phyloP scores from a whole-genome alignment of 2,329 filamentous ascomycete genomes.

The Penicillium sp. region DNA sequence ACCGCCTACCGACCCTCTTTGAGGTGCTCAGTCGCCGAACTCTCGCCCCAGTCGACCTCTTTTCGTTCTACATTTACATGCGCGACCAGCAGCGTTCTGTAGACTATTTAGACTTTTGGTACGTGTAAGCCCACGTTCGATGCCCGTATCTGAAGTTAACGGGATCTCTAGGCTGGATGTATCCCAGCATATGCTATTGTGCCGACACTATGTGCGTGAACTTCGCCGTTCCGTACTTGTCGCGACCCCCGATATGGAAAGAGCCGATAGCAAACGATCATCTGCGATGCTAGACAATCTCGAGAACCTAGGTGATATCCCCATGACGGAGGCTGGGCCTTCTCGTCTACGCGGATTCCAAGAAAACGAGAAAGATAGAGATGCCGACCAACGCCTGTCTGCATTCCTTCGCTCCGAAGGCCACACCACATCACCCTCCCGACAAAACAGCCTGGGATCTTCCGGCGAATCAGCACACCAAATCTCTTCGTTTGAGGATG shows the following conservation, averaged over 20 bases:
- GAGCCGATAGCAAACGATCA: slow-evolving; percentile 76
- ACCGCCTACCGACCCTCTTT: slow-evolving; percentile 88
- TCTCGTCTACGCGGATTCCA: slow-evolving; percentile 54
- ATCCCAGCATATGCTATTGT: slow-evolving; percentile 97
- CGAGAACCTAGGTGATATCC: slow-evolving; percentile 65
- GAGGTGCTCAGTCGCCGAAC: slow-evolving; percentile 93
- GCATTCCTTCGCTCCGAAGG: slow-evolving; percentile 73
- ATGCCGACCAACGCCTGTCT: slow-evolving; percentile 86
- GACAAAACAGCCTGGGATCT: slow-evolving; percentile 55
- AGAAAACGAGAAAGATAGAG: slow-evolving; percentile 67
- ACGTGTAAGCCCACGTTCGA: slow-evolving; percentile 35
- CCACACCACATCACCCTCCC: slow-evolving; percentile 51
- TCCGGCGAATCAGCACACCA: slow-evolving; percentile 35
- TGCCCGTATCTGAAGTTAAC: not conserved
- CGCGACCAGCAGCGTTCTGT: slow-evolving; percentile 96
- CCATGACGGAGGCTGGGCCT: slow-evolving; percentile 51
- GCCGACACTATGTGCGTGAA: slow-evolving; percentile 92
- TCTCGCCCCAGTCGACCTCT: slow-evolving; percentile 92
- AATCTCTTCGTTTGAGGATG: slow-evolving; percentile 47
- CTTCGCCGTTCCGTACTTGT: slow-evolving; percentile 89
- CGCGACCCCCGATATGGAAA: slow-evolving; percentile 87
- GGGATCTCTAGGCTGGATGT: slow-evolving; percentile 80
- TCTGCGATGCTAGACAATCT: slow-evolving; percentile 74
- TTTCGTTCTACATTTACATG: slow-evolving; percentile 99
- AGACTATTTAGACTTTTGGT: slow-evolving; percentile 99